Evolutionary conservation across 2,329 filamentous ascomycete species (phyloP), one percentile per base, ranked within the genome.

Genomic region (Colletotrichum plurivorum): DNA sequence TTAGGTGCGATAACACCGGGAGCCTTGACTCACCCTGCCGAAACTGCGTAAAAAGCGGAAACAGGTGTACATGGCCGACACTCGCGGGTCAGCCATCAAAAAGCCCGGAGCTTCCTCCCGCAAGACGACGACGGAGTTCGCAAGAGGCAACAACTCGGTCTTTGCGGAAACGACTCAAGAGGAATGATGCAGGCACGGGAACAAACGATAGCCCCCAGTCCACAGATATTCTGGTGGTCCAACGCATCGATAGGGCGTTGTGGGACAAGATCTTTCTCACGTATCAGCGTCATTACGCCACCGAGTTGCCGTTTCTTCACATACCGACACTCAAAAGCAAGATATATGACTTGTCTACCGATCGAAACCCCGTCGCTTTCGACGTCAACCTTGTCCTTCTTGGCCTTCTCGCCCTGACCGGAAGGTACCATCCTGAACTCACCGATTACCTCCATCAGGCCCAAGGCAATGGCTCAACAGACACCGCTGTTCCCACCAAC

Each of bases 1-100:
- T 95, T 77, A 95, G 95, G 80, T 97, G 94, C 82, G 90, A 94
- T 78, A 95, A 96, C 31, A 64, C 45, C 80, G 87, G 88, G 70
- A 90, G 89, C 13, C 89, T 64, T n/a, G 53, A 64, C 20, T 46
- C 61, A 7, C 45, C 88, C 18, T 97, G 94, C 82, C 89, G 92
- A 71, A 90, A 90, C n/a, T 97, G 94, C 78, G 88, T 91, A 76
- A 90, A 89, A 67, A 89, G 88, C 59, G 89, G 90, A 52, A 88
- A 92, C 76, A 87, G 93, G 67, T 96, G 93, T 77, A 87, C 87
- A 70, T 94, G 94, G 78, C 91, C 92, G 7, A 82, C 88, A 8
- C 59, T 72, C 1, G 61, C 69, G 16, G 60, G 70, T 7, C 46
- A 58, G 15, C 80, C 82, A 16, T 76, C 79, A n/a, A 87, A 85